A percentile compares a stretch with the other conserved stretches of the same genome.
Conservation (phyloP, 352 stramenopile species). For the Pilasporangium apinafurcum region DNA sequence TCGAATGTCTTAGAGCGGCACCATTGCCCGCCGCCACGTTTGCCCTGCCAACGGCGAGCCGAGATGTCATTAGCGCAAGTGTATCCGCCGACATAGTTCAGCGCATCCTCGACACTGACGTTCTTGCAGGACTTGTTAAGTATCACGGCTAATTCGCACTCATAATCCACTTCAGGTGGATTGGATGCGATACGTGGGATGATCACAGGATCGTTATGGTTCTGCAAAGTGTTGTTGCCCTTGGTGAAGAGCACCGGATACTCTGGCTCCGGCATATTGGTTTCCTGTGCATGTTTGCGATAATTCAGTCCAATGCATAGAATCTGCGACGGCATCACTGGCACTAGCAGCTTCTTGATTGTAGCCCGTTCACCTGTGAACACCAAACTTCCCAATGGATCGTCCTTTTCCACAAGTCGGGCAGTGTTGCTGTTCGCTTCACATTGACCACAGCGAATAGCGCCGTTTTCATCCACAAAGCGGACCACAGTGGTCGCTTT, state of each 20-base stretch:
- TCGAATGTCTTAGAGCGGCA: constrained; percentile 87
- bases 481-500: constrained; percentile 53
- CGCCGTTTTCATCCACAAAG: constrained; percentile 55
- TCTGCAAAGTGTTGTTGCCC: constrained; percentile 67
- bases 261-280: constrained; percentile 77
- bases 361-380: constrained; percentile 61
- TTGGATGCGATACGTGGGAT: constrained; percentile 68
- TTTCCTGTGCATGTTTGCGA: constrained; percentile 82
- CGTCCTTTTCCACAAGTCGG: constrained; percentile 56
- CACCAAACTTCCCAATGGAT: constrained; percentile 48
- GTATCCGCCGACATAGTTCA: constrained; percentile 86
- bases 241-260: constrained; percentile 88
- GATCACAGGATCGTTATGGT: constrained; percentile 71
- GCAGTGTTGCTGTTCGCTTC: constrained; percentile 22
- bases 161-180: constrained; percentile 83
- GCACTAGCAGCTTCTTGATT: constrained; percentile 69
- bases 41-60: constrained; percentile 84
- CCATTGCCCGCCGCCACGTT: constrained; percentile 85
- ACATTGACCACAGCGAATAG: constrained; percentile 55
- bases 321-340: constrained; percentile 78
- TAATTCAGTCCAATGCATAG: constrained; percentile 89
- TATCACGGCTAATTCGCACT: constrained; percentile 88
- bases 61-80: constrained; percentile 87
- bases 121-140: constrained; percentile 79
- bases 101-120: constrained; percentile 73